Evolutionary conservation across 345 rosid genomes (phyloP).

Genomic region (Euphorbia tirucalli): DNA sequence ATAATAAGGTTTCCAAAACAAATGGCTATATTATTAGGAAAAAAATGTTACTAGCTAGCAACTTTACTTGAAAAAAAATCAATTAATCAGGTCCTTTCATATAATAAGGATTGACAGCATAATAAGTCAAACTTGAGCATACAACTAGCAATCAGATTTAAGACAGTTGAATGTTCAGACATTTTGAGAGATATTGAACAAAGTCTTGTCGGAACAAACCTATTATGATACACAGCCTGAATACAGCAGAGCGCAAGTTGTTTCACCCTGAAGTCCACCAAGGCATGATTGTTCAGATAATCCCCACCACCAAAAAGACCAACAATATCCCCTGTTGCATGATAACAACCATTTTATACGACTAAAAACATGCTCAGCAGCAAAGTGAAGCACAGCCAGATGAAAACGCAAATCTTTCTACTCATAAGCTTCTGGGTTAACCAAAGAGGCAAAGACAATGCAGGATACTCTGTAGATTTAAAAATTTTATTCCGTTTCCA

Average conservation of each 20-base stretch:
- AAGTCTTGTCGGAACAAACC: slow-evolving; percentile 42
- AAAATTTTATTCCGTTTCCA: too few species aligned
- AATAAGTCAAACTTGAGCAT: not conserved
- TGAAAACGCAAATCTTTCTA: not conserved
- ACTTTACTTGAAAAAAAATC: slow-evolving; percentile 5
- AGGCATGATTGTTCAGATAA: slow-evolving; percentile 41
- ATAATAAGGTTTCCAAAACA: not conserved
- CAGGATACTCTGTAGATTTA: too few species aligned
- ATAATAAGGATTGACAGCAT: not conserved
- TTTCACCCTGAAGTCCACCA: slow-evolving; percentile 82
- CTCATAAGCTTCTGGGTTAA: not conserved
- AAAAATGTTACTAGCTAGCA: not conserved
- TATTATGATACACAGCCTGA: slow-evolving; percentile 73
- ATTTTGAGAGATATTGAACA: slow-evolving; percentile 2
- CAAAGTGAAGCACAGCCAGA: not conserved
- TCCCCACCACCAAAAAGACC: slow-evolving; percentile 64
- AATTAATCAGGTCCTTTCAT: not conserved
- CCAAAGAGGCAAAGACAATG: too few species aligned
- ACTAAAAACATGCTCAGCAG: slow-evolving; percentile 17
- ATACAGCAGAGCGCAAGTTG: slow-evolving; percentile 64
- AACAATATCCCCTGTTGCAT: slow-evolving; percentile 64
- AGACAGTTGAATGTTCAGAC: not conserved
- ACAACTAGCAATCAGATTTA: slow-evolving; percentile 14
- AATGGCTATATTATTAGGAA: not conserved
- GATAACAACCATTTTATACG: slow-evolving; percentile 21